These are phyloP conservation scores for Huntiella abstrusa DNA, from an alignment of 2,329 filamentous ascomycete genomes.

Conservation along the genomic window DNA sequence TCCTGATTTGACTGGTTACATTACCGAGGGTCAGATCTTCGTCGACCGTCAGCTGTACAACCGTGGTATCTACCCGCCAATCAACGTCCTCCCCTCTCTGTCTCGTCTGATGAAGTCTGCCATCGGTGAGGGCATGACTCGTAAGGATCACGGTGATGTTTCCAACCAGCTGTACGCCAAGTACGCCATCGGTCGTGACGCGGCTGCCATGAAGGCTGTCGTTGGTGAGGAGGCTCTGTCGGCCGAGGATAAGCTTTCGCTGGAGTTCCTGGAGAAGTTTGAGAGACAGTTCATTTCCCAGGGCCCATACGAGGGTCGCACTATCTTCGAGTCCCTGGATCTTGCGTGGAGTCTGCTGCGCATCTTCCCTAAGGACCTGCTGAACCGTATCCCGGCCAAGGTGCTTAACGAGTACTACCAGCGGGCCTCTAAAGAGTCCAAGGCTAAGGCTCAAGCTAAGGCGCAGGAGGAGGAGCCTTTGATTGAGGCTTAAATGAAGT, in stretches of 20 bases:
- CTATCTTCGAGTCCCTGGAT: constrained; percentile 84
- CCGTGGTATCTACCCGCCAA: constrained; percentile 94
- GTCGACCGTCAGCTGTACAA: constrained; percentile 86
- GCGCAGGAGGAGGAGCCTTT: constrained; percentile 35
- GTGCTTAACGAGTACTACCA: constrained; percentile 69
- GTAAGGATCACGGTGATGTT: constrained; percentile 92
- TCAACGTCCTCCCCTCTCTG: constrained; percentile 93
- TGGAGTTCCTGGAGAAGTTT: constrained; percentile 98
- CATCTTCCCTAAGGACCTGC: constrained; percentile 93
- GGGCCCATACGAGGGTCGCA: constrained; percentile 77
- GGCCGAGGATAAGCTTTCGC: constrained; percentile 86
- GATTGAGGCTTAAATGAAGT: constrained; percentile 32
- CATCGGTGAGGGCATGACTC: constrained; percentile 91
- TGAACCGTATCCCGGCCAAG: constrained; percentile 85
- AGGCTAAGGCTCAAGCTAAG: constrained; percentile 41
- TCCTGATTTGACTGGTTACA: constrained; percentile 95
- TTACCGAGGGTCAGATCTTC: constrained; percentile 97
- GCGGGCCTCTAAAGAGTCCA: constrained; percentile 42
- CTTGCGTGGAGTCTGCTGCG: constrained; percentile 90
- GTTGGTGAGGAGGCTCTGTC: constrained; percentile 95
- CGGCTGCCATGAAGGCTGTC: constrained; percentile 97
- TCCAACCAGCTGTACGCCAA: constrained; percentile 99
- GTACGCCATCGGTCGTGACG: constrained; percentile 97
- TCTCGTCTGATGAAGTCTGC: constrained; percentile 99
- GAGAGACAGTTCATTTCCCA: constrained; percentile 89